A percentile compares a stretch with the other conserved stretches of the same genome.
Evolutionary conservation across 768 basidiomycete species (phyloP).

Genomic region (Pilatotrama ljubarskyi): DNA sequence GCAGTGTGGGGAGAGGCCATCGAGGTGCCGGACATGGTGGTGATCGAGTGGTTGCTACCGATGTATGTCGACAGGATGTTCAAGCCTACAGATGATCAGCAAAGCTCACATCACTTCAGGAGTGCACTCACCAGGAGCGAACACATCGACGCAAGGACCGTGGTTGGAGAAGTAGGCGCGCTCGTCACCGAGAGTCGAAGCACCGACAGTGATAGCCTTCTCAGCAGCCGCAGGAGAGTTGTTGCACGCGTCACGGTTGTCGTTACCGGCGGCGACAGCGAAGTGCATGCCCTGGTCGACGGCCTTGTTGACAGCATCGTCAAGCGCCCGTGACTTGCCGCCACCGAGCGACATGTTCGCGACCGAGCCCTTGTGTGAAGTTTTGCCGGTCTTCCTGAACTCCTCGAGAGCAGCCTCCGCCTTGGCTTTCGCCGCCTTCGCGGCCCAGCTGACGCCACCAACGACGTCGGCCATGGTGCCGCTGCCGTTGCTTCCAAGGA

Average conservation of each 20-base stretch:
- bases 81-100: conserved; percentile 45
- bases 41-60: conserved; percentile 55
- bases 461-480: conserved; percentile 96
- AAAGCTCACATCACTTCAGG: background rate
- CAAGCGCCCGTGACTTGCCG: conserved; percentile 84
- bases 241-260: conserved; percentile 85
- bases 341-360: conserved; percentile 98
- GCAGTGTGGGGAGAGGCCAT: conserved; percentile 96
- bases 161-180: conserved; percentile 93
- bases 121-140: conserved; percentile 66
- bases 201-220: conserved; percentile 93
- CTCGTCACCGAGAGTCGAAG: conserved; percentile 77
- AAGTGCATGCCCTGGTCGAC: conserved; percentile 88
- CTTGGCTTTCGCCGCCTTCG: conserved; percentile 50
- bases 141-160: conserved; percentile 89
- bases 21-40: conserved; percentile 86
- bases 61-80: conserved; percentile 91
- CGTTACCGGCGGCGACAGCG: conserved; percentile 91
- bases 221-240: conserved; percentile 91
- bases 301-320: conserved; percentile 82
- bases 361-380: conserved; percentile 89
- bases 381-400: conserved; percentile 69
- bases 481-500: conserved; percentile 90
- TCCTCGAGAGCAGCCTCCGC: conserved; percentile 64
- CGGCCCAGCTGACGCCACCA: conserved; percentile 83